Base-by-base conservation (phyloP, 2,329 filamentous ascomycete species). In the Fusarium nematophilum region DNA sequence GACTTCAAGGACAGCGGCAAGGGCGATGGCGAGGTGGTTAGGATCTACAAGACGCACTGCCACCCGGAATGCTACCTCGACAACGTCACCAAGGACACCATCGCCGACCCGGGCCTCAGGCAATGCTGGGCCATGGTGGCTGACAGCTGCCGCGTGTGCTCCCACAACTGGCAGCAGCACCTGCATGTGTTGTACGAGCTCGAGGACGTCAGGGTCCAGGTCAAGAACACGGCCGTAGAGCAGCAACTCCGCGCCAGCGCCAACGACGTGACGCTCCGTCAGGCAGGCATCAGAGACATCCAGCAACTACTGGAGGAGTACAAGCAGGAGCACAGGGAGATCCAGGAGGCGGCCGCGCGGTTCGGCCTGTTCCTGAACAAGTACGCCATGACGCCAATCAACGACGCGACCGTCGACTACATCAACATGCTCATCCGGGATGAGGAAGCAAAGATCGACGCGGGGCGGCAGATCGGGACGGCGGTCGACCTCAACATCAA, bases 21-120 rank as follows among this genome's bases (percentile, higher is more conserved):
- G 13, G 30, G 36, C 0, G 33, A 42, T 3, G 57, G 43, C 1
- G 50, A 53, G 3, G 25, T 54, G 11, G 26, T 51, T 0, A 31
- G 38, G 0, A 31, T 60, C 5, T 64, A 68, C 21, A 66, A 52
- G n/a, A 56, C 52, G 3, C 36, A 48, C 2, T 68, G 65, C 0
- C 65, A 68, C 21, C 7, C 18, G 1, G 26, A 9, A 2, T 67
- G 65, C 42, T 43, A 14, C 1, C 43, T 68, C 1, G 1, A 27
- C 2, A 53, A 44, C 18, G 62, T 67, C 5, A 45, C 10, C 0
- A 34, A 52, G 9, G 51, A 61, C 3, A 26, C 13, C 0, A 14
- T 47, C 0, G 59, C 47, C 1, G 15, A 46, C 2, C 33, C 36
- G 9, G 59, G 30, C 3, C 39, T 62, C 14, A 30, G 39, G 2